Evolutionary conservation across 495 filamentous ascomycete genomes (phyloP).

Genomic region (Bathelium albidoporum): DNA sequence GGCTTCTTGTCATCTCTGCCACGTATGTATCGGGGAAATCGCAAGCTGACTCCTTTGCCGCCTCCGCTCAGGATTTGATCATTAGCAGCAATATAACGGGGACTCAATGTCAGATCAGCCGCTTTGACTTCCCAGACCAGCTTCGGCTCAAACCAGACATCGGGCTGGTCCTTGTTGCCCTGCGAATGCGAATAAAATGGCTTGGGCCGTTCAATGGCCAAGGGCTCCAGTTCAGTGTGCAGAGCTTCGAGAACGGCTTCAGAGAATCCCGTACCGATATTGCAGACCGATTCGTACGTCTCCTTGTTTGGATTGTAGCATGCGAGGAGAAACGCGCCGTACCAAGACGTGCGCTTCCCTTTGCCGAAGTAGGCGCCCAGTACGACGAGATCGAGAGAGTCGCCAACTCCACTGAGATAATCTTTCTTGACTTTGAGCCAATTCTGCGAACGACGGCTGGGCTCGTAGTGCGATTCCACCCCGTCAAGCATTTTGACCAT

Average conservation of each 20-base stretch:
- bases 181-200: constrained; percentile 84
- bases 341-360: constrained; percentile 89
- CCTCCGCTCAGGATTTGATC: constrained; percentile 50
- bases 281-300: constrained; percentile 88
- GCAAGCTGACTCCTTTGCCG: constrained; percentile 74
- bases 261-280: constrained; percentile 95
- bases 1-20: constrained; percentile 87
- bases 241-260: constrained; percentile 77
- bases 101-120: constrained; percentile 85
- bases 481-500: constrained; percentile 99
- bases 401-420: constrained; percentile 83
- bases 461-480: constrained; percentile 82
- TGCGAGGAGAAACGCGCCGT: constrained; percentile 88
- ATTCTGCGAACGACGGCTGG: constrained; percentile 86
- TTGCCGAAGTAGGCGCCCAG: constrained; percentile 88
- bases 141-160: constrained; percentile 95
- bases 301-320: constrained; percentile 77
- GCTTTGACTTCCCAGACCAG: constrained; percentile 97
- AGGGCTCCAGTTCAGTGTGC: constrained; percentile 55
- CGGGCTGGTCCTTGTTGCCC: constrained; percentile 82
- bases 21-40: constrained; percentile 89
- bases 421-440: constrained; percentile 99
- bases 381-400: constrained; percentile 94
- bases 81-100: constrained; percentile 77
- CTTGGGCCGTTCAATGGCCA: constrained; percentile 79